Evolutionary conservation across 2,329 filamentous ascomycete genomes (phyloP), one percentile per base, ranked within the genome.

Genomic region (Penicillium hesseltinei): DNA sequence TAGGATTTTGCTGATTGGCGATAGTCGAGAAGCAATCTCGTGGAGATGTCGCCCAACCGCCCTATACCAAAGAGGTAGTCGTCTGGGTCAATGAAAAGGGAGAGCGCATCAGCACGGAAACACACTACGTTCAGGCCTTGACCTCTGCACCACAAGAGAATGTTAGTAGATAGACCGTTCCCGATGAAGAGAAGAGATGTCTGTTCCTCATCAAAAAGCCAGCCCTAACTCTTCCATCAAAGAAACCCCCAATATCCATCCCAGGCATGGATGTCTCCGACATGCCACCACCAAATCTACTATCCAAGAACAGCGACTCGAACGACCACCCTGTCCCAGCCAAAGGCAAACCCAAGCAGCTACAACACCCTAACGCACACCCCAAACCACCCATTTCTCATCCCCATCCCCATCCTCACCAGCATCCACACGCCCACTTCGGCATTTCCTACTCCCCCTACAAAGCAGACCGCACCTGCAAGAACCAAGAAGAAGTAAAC

Each of bases 51-150:
- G 72, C 48, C 17, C 75, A 44, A 69, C 71, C 42, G 62, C 69
- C 53, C 53, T 80, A 78, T 10, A 76, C 79, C 6, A 75, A 81
- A 57, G 76, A 82, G 49, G 78, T 81, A 23, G 69, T 86, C 29
- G 80, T 88, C 65, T 88, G 83, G 72, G 83, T 88, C 45, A 80
- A 89, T 66, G 73, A 82, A 62, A 70, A 81, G 56, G 84, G 84
- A 54, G 76, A 80, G n/a, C 75, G 79, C 3, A 62, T 85, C 59
- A 78, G 75, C 40, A 61, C 69, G 31, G 64, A 75, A 45, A 63
- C 63, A n/a, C 82, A 70, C 60, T 47, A 53, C 46, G 36, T 59
- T n/a, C 19, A 19, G 23, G 45, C 54, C 39, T 51, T 57, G 21
- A 49, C 60, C 13, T 27, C 59, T 25, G 23, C 48, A 17, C 10